Percentiles rank a stretch among this genome's conserved stretches.
Evolutionary conservation across 495 filamentous ascomycete species (phyloP).

Genomic region (Penicillium paradoxum): DNA sequence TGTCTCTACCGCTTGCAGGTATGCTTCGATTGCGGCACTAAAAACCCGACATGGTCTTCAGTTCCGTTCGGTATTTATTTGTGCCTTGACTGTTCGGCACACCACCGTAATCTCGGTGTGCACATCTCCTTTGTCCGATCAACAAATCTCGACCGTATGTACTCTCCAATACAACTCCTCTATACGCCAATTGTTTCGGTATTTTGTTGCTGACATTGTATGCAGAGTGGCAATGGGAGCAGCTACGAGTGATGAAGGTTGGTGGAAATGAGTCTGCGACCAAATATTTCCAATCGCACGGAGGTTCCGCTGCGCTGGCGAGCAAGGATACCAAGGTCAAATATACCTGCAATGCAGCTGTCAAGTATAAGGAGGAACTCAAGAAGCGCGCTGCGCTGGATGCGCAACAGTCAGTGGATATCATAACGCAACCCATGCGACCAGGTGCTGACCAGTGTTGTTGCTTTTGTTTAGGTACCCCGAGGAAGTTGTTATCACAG

Average conservation of each 20-base stretch:
- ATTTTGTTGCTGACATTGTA: conserved; percentile 13
- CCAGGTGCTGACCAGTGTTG: conserved; percentile 12
- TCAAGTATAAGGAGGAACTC: conserved; percentile 95
- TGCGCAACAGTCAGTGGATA: conserved; percentile 60
- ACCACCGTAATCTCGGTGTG: conserved; percentile 87
- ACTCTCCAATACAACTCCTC: not conserved
- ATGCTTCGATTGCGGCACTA: conserved; percentile 95
- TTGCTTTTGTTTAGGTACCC: conserved; percentile 60
- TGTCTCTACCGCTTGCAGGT: conserved; percentile 48
- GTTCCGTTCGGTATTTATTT: conserved; percentile 97
- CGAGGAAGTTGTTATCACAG: conserved; percentile 78
- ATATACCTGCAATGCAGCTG: conserved; percentile 84
- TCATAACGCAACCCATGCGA: conserved; percentile 4
- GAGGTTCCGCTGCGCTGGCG: conserved; percentile 84
- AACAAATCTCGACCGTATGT: conserved; percentile 95
- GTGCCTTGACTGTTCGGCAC: conserved; percentile 91
- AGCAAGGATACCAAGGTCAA: conserved; percentile 96
- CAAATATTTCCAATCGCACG: conserved; percentile 94
- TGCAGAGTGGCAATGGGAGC: conserved; percentile 98
- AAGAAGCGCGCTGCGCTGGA: conserved; percentile 77
- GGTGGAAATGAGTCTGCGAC: conserved; percentile 97
- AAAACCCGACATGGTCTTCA: conserved; percentile 97
- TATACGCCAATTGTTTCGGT: not conserved
- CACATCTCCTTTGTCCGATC: conserved; percentile 98
- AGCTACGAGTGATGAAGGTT: conserved; percentile 96